Conservation (phyloP, 2,329 filamentous ascomycete species). For the Cercospora janseana region DNA sequence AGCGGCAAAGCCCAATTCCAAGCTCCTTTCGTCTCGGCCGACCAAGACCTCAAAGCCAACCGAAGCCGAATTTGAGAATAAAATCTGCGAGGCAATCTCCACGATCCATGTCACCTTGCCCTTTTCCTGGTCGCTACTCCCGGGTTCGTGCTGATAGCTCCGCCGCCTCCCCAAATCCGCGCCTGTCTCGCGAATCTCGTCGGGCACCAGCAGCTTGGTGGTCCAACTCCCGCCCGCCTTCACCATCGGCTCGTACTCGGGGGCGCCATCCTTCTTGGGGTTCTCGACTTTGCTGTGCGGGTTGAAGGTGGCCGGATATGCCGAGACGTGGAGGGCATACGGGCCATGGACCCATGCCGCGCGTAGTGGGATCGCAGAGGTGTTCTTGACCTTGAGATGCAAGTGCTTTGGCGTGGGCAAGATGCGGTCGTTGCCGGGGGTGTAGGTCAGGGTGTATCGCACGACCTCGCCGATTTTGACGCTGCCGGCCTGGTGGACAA, state of each 20-base stretch:
- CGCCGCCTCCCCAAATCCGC: conserved; percentile 37
- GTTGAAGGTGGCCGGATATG: conserved; percentile 79
- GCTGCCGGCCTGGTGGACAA: conserved; percentile 85
- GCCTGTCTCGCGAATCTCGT: conserved; percentile 68
- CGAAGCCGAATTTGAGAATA: conserved; percentile 85
- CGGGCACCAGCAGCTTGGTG: conserved; percentile 75
- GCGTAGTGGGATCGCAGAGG: conserved; percentile 81
- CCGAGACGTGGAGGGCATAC: conserved; percentile 83
- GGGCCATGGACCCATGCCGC: conserved; percentile 96
- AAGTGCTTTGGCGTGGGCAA: conserved; percentile 79
- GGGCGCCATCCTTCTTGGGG: conserved; percentile 59
- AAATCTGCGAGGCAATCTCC: conserved; percentile 86
- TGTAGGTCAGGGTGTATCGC: conserved; percentile 87
- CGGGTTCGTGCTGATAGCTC: conserved; percentile 41
- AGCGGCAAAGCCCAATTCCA: conserved; percentile 64
- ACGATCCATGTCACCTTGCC: conserved; percentile 79
- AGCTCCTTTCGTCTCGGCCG: conserved; percentile 78
- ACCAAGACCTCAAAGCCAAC: conserved; percentile 87
- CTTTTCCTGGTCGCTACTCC: conserved; percentile 42
- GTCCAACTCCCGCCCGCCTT: conserved; percentile 90
- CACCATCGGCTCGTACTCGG: conserved; percentile 92
- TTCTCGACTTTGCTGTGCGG: conserved; percentile 75
- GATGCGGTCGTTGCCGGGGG: conserved; percentile 82
- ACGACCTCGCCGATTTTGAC: conserved; percentile 94
- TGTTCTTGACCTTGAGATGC: conserved; percentile 86